These are phyloP conservation scores for Aspergillus jensenii DNA, from an alignment of 2,329 filamentous ascomycete species.

Conservation along the genomic window DNA sequence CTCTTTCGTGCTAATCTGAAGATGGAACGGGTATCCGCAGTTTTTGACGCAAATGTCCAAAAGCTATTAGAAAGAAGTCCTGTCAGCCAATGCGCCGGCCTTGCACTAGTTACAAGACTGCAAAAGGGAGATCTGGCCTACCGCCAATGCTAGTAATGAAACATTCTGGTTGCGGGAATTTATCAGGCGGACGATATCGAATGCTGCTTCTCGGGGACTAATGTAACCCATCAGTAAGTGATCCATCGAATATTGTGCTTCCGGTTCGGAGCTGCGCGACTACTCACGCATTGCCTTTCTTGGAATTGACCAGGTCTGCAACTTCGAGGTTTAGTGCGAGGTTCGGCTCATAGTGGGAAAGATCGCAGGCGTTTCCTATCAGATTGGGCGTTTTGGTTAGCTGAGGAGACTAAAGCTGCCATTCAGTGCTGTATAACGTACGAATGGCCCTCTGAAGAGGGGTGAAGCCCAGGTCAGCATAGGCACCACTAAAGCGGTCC, in stretches of 20 bases:
- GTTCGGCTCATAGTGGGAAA: slow-evolving; percentile 97
- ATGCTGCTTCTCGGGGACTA: slow-evolving; percentile 85
- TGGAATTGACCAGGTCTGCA: slow-evolving; percentile 91
- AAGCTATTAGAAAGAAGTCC: slow-evolving; percentile 50
- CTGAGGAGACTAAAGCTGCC: background rate
- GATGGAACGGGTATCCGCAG: slow-evolving; percentile 97
- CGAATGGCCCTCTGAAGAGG: slow-evolving; percentile 92
- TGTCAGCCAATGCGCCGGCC: slow-evolving; percentile 14
- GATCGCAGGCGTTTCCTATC: slow-evolving; percentile 84
- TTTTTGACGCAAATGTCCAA: slow-evolving; percentile 99
- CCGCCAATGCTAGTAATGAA: slow-evolving; percentile 77
- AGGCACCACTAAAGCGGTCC: slow-evolving; percentile 85
- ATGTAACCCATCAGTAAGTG: slow-evolving; percentile 25
- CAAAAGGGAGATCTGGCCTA: slow-evolving; percentile 35
- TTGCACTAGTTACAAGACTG: slow-evolving; percentile 5
- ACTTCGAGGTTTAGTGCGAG: slow-evolving; percentile 96
- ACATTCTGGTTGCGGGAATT: slow-evolving; percentile 98
- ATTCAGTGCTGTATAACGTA: slow-evolving; percentile 35
- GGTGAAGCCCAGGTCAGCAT: slow-evolving; percentile 74
- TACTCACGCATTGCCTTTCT: slow-evolving; percentile 82
- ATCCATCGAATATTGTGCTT: background rate
- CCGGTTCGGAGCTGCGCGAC: background rate
- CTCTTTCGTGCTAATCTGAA: slow-evolving; percentile 98
- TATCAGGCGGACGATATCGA: slow-evolving; percentile 89
- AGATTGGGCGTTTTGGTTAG: background rate